Evolutionary conservation across 164 flowering plant species (phyloP).

Genomic region (Saururus chinensis): DNA sequence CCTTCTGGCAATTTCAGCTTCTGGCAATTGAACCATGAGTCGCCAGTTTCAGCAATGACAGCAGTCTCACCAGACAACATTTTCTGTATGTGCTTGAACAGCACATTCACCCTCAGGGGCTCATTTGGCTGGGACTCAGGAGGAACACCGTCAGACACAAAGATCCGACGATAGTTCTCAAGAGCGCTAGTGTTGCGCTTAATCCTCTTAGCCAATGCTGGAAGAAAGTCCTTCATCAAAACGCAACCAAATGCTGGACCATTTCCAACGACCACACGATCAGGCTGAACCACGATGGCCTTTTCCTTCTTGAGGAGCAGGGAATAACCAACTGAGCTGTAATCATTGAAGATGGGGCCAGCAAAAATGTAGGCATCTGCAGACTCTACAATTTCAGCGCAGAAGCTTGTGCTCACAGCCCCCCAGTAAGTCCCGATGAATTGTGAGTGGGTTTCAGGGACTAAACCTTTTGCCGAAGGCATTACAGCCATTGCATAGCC

Average conservation of each 20-base stretch:
- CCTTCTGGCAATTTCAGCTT: constrained; percentile 70
- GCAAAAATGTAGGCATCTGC: constrained; percentile 36
- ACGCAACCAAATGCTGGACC: constrained; percentile 34
- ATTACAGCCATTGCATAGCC: constrained; percentile 21
- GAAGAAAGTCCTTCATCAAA: constrained; percentile 28
- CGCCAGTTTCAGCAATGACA: constrained; percentile 88
- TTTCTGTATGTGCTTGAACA: constrained; percentile 72
- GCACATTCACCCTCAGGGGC: constrained; percentile 64
- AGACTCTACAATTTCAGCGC: constrained; percentile 32
- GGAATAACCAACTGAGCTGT: constrained; percentile 55
- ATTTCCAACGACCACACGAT: constrained; percentile 23
- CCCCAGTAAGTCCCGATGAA: constrained; percentile 43
- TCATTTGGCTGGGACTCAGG: constrained; percentile 38
- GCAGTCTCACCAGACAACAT: constrained; percentile 56
- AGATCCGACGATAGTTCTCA: constrained; percentile 65
- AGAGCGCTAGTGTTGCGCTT: constrained; percentile 40
- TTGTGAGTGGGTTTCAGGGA: constrained; percentile 21
- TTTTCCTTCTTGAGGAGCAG: constrained; percentile 27
- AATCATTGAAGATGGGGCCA: constrained; percentile 86
- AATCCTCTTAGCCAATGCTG: constrained; percentile 21
- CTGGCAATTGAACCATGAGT: constrained; percentile 89
- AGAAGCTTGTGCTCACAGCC: constrained; percentile 24
- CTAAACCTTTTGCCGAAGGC: constrained; percentile 37
- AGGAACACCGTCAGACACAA: constrained; percentile 58
- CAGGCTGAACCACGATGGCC: constrained; percentile 30